Evolutionary conservation across 257 asterid genomes (phyloP).

Genomic region (Thymus mandschuricus): DNA sequence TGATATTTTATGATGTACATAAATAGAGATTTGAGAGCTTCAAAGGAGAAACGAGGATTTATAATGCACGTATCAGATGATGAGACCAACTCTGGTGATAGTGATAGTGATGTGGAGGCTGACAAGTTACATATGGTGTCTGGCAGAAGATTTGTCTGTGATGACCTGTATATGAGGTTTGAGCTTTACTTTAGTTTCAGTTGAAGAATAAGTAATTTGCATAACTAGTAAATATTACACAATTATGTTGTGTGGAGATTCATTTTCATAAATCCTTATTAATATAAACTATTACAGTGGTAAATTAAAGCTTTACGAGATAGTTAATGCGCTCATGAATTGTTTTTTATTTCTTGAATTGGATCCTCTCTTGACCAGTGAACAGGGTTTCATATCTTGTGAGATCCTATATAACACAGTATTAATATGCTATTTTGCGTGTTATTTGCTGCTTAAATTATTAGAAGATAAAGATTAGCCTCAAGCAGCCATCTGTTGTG

Average conservation of each 20-base stretch:
- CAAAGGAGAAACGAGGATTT: slow-evolving; percentile 56
- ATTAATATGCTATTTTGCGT: not conserved
- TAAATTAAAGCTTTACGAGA: not conserved
- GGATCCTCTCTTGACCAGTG: not conserved
- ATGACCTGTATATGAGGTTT: slow-evolving; percentile 65
- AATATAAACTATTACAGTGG: not conserved
- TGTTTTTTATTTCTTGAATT: not conserved
- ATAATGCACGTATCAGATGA: slow-evolving; percentile 56
- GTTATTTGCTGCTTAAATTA: slow-evolving; percentile 11
- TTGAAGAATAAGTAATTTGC: slow-evolving; percentile 7
- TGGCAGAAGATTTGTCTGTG: slow-evolving; percentile 60
- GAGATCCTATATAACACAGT: not conserved
- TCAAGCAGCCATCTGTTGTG: not conserved
- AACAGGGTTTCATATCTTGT: not conserved
- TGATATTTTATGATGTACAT: slow-evolving; percentile 22
- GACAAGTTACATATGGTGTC: slow-evolving; percentile 34
- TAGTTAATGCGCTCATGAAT: too few relatives aligned
- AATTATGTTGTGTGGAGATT: slow-evolving; percentile 11
- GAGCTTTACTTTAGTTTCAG: slow-evolving; percentile 20
- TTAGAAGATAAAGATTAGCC: not conserved
- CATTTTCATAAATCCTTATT: too few relatives aligned
- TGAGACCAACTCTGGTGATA: slow-evolving; percentile 42
- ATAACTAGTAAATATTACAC: not conserved
- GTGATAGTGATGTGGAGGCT: slow-evolving; percentile 47
- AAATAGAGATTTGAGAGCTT: slow-evolving; percentile 46